A percentile compares a stretch with the other conserved stretches of the same genome.
Conservation (phyloP, 1,139 yeast species). For the Protomyces arabidopsidicola region DNA sequence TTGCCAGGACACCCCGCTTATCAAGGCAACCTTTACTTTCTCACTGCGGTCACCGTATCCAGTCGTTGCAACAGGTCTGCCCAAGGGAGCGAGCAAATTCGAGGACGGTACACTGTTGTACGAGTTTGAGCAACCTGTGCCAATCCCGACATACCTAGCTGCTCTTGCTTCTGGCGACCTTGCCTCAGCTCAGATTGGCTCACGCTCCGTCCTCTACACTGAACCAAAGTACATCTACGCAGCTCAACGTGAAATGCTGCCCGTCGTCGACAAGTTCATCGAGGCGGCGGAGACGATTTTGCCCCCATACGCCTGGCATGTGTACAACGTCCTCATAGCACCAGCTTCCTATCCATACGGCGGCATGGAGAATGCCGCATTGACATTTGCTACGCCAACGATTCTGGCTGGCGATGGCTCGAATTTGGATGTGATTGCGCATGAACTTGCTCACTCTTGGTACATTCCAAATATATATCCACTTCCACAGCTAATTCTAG, state of each 20-base stretch:
- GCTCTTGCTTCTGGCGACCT: constrained; percentile 86
- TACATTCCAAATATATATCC: constrained; percentile 38
- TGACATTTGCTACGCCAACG: constrained; percentile 89
- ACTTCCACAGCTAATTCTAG: background rate
- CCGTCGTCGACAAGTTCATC: constrained; percentile 73
- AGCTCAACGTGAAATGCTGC: constrained; percentile 73
- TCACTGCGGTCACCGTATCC: constrained; percentile 50
- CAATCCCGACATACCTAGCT: constrained; percentile 78
- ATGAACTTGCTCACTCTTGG: constrained; percentile 92
- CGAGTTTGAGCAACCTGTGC: constrained; percentile 64
- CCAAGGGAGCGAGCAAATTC: constrained; percentile 32
- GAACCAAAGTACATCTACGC: constrained; percentile 67
- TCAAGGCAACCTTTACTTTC: constrained; percentile 63
- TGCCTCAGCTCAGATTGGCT: constrained; percentile 66
- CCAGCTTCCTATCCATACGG: constrained; percentile 89
- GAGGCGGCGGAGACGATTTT: constrained; percentile 72
- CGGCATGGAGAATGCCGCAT: constrained; percentile 92
- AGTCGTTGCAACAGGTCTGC: constrained; percentile 34
- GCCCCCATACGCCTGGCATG: constrained; percentile 81
- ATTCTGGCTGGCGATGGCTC: constrained; percentile 79
- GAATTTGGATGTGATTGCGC: constrained; percentile 82
- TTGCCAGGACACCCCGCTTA: constrained; percentile 84
- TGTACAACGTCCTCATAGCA: constrained; percentile 72
- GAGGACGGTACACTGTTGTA: constrained; percentile 36
- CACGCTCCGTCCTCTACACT: constrained; percentile 74